Percentiles rank a stretch among this genome's conserved stretches.
Evolutionary conservation across 768 basidiomycete genomes (phyloP).

Genomic region (Trichaptum fuscoviolaceum): DNA sequence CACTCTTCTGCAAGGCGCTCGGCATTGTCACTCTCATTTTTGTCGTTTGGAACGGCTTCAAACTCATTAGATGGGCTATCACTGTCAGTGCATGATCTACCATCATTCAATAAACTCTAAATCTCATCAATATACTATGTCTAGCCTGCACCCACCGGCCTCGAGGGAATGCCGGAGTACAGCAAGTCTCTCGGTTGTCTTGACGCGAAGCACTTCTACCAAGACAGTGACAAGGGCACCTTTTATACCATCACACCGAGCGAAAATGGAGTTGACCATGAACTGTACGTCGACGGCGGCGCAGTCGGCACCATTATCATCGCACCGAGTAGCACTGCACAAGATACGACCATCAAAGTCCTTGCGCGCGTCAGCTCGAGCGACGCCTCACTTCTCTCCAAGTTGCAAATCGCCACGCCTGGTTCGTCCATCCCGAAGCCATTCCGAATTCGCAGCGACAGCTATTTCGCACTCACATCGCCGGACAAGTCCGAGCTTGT

Average conservation of each 20-base stretch:
- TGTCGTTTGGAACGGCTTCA: conserved; percentile 37
- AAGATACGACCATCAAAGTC: conserved; percentile 40
- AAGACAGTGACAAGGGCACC: background rate
- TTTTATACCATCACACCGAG: background rate
- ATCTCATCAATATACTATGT: background rate
- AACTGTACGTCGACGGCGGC: conserved; percentile 42
- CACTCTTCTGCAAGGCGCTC: conserved; percentile 49
- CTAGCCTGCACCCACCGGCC: conserved; percentile 44
- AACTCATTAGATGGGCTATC: conserved; percentile 41
- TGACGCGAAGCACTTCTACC: background rate
- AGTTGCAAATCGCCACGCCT: background rate
- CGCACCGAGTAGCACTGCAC: conserved; percentile 33
- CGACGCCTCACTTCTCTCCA: background rate
- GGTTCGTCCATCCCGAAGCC: conserved; percentile 14
- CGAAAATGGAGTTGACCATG: background rate
- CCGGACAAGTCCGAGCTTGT: conserved; percentile 25
- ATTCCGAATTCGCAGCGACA: conserved; percentile 40
- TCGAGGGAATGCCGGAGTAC: conserved; percentile 53
- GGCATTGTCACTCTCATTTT: conserved; percentile 42
- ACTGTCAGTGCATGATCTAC: conserved; percentile 30
- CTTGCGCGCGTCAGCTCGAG: conserved; percentile 11
- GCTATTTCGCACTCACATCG: conserved; percentile 33
- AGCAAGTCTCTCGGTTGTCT: conserved; percentile 23
- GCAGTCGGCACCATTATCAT: conserved; percentile 49
- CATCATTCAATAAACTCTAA: background rate